Evolutionary conservation across 2,329 filamentous ascomycete genomes (phyloP).

Genomic region (Parasarocladium wereldwijsianum): DNA sequence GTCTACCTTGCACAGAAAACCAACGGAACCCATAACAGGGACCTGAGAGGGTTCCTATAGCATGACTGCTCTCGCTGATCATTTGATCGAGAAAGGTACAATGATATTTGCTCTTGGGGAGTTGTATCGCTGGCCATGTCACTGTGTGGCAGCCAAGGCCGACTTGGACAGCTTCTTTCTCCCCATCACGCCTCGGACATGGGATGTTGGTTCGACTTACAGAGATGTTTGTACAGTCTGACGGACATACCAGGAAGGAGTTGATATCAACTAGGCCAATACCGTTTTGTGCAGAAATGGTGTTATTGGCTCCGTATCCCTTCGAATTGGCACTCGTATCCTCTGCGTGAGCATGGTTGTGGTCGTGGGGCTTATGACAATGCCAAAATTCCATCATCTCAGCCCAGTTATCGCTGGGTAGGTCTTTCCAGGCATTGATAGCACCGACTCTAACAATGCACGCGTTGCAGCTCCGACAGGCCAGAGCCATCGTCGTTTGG

Average conservation of each 20-base stretch:
- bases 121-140: constrained; percentile 54
- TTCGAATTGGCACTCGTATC: constrained; percentile 37
- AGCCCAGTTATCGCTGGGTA: constrained; percentile 95
- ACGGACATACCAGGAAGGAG: constrained; percentile 55
- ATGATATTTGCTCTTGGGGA: constrained; percentile 45
- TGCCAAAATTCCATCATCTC: constrained; percentile 99
- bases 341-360: constrained; percentile 15
- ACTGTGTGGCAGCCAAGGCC: constrained; percentile 27
- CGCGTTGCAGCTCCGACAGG: constrained; percentile 24
- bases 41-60: too few species aligned
- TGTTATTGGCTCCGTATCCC: constrained; percentile 73
- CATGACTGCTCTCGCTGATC: too few species aligned
- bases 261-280: constrained; percentile 70
- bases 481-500: constrained; percentile 21
- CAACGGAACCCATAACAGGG: too few species aligned
- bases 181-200: constrained; percentile 14
- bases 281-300: constrained; percentile 48
- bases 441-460: constrained; percentile 21
- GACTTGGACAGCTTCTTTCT: constrained; percentile 50
- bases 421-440: constrained; percentile 64
- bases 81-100: too few species aligned
- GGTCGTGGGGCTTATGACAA: constrained; percentile 77
- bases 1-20: too few species aligned
- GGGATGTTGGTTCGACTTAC: constrained; percentile 16
- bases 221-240: constrained; percentile 41